phyloP scores from a whole-genome alignment of 1,284 basidiomycete species.

The Cystobasidium sp. region DNA sequence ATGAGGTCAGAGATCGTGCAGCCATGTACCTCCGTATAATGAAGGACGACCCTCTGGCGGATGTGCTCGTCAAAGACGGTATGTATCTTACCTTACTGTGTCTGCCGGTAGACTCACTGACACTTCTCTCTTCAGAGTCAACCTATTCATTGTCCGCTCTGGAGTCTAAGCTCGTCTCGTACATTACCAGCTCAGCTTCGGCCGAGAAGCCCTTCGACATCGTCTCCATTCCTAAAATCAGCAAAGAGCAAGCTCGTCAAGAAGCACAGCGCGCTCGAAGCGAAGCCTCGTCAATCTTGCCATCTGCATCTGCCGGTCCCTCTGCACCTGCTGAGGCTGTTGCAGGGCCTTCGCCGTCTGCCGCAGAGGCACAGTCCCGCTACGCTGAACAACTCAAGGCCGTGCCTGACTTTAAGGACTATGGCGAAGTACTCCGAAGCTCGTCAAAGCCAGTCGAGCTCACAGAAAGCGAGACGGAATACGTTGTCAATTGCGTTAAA shows the following conservation, averaged over 20 bases:
- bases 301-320: slow-evolving; percentile 32
- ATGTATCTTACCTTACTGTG: slow-evolving; percentile 48
- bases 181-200: slow-evolving; percentile 78
- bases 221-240: slow-evolving; percentile 83
- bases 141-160: slow-evolving; percentile 84
- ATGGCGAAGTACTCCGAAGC: slow-evolving; percentile 88
- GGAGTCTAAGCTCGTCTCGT: slow-evolving; percentile 83
- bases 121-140: slow-evolving; percentile 67
- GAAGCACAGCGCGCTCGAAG: slow-evolving; percentile 68
- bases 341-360: slow-evolving; percentile 71
- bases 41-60: slow-evolving; percentile 76
- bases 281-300: slow-evolving; percentile 20
- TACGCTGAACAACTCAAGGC: slow-evolving; percentile 84
- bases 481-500: slow-evolving; percentile 94
- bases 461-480: slow-evolving; percentile 97
- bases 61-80: slow-evolving; percentile 91
- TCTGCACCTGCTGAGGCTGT: slow-evolving; percentile 45
- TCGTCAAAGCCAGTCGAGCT: slow-evolving; percentile 78
- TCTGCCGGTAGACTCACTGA: not conserved
- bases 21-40: slow-evolving; percentile 89
- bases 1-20: slow-evolving; percentile 97
- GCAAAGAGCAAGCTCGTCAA: slow-evolving; percentile 82
- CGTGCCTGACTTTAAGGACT: slow-evolving; percentile 82
- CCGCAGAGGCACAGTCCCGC: slow-evolving; percentile 79
- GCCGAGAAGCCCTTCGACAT: slow-evolving; percentile 75